Conservation (phyloP, 148 eudicot species). For the Cornus florida region DNA sequence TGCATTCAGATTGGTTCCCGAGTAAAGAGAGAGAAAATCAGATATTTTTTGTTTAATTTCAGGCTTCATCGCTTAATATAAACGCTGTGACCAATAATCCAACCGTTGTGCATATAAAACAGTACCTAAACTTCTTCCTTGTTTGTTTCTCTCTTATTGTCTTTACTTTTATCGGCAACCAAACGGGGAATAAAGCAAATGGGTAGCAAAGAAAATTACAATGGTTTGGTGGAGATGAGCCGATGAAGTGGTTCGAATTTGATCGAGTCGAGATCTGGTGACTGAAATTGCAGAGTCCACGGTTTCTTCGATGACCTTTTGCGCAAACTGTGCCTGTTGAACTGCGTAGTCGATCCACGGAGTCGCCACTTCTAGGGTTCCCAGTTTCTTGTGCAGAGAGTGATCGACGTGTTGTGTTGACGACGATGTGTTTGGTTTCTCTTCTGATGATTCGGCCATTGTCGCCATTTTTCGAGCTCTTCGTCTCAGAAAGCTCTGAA, state of each 20-base stretch:
- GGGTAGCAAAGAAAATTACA: constrained; percentile 20
- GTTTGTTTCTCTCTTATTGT: neutral
- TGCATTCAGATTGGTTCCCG: neutral
- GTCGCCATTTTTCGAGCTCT: constrained; percentile 23
- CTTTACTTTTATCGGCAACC: neutral
- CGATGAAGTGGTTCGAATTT: constrained; percentile 59
- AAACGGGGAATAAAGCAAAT: neutral
- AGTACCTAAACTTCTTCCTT: neutral
- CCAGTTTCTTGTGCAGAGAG: constrained; percentile 26
- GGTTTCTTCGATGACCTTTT: constrained; percentile 33
- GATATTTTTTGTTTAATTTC: neutral
- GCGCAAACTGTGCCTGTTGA: constrained; percentile 49
- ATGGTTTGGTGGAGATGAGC: constrained; percentile 65
- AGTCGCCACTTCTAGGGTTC: constrained; percentile 23
- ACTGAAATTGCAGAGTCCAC: constrained; percentile 41
- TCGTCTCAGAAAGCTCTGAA: neutral
- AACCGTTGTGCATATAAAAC: neutral
- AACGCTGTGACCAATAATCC: neutral
- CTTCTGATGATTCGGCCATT: constrained; percentile 34
- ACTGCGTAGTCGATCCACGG: constrained; percentile 67
- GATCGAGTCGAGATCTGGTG: constrained; percentile 58
- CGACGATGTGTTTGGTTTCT: constrained; percentile 14
- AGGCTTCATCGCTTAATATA: neutral
- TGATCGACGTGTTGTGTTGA: neutral
- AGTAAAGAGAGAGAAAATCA: neutral